These are phyloP conservation scores for Raphanus hybrid DNA, from an alignment of 441 rosid genomes.

Conservation along the genomic window DNA sequence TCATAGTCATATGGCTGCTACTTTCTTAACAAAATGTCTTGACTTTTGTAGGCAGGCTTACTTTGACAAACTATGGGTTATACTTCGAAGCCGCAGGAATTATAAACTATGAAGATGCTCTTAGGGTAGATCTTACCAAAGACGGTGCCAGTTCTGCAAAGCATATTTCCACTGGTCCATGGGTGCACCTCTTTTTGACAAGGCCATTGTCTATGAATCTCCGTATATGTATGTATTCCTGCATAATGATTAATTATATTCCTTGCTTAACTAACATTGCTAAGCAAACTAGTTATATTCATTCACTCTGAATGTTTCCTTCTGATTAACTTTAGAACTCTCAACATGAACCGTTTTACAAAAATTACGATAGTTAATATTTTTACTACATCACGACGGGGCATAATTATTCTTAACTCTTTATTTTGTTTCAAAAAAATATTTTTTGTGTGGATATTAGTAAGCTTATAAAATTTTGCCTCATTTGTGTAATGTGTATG, in stretches of 20 bases:
- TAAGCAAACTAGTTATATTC: too few relatives aligned
- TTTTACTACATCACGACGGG: too few relatives aligned
- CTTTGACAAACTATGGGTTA: background rate
- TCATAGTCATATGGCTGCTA: too few relatives aligned
- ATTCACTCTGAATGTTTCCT: too few relatives aligned
- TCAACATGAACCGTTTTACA: background rate
- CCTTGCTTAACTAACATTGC: too few relatives aligned
- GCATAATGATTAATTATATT: background rate
- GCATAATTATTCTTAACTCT: too few relatives aligned
- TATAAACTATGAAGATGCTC: conserved; percentile 74
- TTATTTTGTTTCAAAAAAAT: background rate
- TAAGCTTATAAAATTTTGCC: background rate
- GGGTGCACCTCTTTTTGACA: conserved; percentile 95
- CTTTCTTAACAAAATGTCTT: too few relatives aligned
- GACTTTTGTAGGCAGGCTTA: too few relatives aligned
- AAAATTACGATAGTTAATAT: too few relatives aligned
- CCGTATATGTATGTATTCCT: conserved; percentile 65
- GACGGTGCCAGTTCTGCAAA: conserved; percentile 53
- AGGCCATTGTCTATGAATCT: conserved; percentile 77
- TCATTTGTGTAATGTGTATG: background rate
- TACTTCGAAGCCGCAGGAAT: conserved; percentile 91
- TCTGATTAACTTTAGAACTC: too few relatives aligned
- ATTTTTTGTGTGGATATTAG: background rate
- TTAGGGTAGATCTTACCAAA: conserved; percentile 79
- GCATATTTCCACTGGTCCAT: conserved; percentile 89